A percentile compares a stretch with the other conserved stretches of the same genome.
Evolutionary conservation across 257 asterid genomes (phyloP).

Genomic region (Solanum piurae): DNA sequence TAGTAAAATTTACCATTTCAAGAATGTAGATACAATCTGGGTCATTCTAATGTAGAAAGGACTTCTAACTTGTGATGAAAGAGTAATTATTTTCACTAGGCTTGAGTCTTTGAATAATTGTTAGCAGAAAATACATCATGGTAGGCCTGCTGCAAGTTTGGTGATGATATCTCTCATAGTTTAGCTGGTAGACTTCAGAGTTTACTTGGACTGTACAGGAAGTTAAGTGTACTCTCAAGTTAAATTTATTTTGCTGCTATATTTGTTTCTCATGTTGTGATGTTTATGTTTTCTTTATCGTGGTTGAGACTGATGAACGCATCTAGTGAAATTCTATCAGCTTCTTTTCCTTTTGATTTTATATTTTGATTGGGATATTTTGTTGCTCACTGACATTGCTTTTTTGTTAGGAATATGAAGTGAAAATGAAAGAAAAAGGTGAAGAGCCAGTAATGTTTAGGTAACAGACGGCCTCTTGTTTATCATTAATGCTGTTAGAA

Average conservation of each 20-base stretch:
- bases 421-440: slow-evolving; percentile 83
- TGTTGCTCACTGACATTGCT: neutral
- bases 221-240: neutral
- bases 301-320: neutral
- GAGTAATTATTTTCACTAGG: neutral
- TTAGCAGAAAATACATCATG: neutral
- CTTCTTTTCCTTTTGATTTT: neutral
- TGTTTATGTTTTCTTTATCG: neutral
- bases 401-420: slow-evolving; percentile 71
- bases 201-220: neutral
- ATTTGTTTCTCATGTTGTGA: neutral
- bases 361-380: neutral
- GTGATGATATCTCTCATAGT: neutral
- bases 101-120: neutral
- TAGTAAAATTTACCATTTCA: neutral
- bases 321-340: neutral
- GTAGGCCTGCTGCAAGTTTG: neutral
- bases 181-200: neutral
- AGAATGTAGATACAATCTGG: neutral
- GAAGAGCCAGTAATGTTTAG: slow-evolving; percentile 98
- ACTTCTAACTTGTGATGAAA: neutral
- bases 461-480: slow-evolving; percentile 27
- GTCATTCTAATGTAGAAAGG: neutral
- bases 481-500: neutral
- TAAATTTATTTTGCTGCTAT: neutral